Evolutionary conservation across 495 filamentous ascomycete genomes (phyloP), one percentile per base, ranked within the genome.

Genomic region (Neurospora intermedia): DNA sequence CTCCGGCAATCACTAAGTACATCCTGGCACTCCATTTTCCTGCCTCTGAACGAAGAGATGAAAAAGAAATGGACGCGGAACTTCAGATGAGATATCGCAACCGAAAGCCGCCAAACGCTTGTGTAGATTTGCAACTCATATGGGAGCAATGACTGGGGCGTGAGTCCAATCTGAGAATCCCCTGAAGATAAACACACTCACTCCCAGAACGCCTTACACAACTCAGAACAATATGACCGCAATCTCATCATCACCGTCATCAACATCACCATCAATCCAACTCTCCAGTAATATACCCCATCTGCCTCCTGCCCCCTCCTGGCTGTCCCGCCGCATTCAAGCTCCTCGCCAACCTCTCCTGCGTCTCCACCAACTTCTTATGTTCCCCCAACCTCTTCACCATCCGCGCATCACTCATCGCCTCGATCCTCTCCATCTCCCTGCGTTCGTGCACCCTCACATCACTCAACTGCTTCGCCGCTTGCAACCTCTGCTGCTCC

Each of bases 241-340:
- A 18, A 46, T 46, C 18, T 46, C 43, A 46, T 18, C 18, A 7
- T 9, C 43, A 3, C 8, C 43, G 4, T n/a, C 45, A 70, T 43
- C 66, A 43, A 1, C 43, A 41, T 18, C 46, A 3, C 43, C 20
- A 23, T 74, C 54, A 80, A 69, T 81, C 75, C 74, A 82, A 48
- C 73, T 82, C 80, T 15, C 83, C 84, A 35, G 80, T 82, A 8
- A 85, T 77, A 74, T 78, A 86, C 54, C 84, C 85, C 76, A 85
- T 81, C 82, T 85, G 82, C 72, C 81, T 79, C 74, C 82, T 74
- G 2, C 76, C 74, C 2, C 13, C 54, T 0, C 54, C 54, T 16
- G 23, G 13, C 15, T 15, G 27, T 9, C 81, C 74, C 18, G 78
- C 80, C 3, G 76, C 81, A 72, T 71, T 75, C 3, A 86, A 69